Base-by-base conservation (phyloP, 2,329 filamentous ascomycete genomes). In the Neobulgaria alba region DNA sequence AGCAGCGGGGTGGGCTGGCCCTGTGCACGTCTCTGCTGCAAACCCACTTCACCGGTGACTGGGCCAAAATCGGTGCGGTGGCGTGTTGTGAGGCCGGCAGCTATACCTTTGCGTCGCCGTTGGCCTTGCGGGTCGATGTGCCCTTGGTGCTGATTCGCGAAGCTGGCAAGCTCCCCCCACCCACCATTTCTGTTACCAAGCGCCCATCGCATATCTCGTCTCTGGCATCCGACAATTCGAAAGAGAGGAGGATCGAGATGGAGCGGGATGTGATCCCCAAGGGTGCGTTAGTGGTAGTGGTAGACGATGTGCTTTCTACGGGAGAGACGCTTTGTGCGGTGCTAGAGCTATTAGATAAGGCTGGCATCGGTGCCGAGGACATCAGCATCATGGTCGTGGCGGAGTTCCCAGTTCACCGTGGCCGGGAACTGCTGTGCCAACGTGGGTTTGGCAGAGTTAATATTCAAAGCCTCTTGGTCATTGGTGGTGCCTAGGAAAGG, bases 121-220 rank as follows among this genome's bases (percentile, higher is more conserved):
- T 81, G 46, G 68, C 72, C 3, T 29, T 29, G 10, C 53, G 36
- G 2, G 51, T 72, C 33, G 41, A 61, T 29, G 23, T 68, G 8
- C 70, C 65, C 2, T 51, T 79, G 44, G 63, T 60, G 5, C 53
- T 75, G 32, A 67, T 80, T 42, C 73, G 77, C 29, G 61, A 73
- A 52, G 67, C 66, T 8, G 71, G 71, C 18, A 82, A 79, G 57
- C 68, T 81, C 0, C 76, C 77, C 0, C 70, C 71, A 5, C 76
- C 75, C 0, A 72, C 61, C 0, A 8, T 76, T 23, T 74, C 69
- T 5, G 64, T 68, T 17, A 8, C 5, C 30, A 79, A 71, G 54
- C 20, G 52, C 1, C 20, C 56, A 0, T 82, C 75, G 2, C 62
- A 78, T 54, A 71, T 81, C 30, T 77, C 74, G 1, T 68, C 68